phyloP scores from a whole-genome alignment of 441 rosid species.

The Adansonia gregorii region DNA sequence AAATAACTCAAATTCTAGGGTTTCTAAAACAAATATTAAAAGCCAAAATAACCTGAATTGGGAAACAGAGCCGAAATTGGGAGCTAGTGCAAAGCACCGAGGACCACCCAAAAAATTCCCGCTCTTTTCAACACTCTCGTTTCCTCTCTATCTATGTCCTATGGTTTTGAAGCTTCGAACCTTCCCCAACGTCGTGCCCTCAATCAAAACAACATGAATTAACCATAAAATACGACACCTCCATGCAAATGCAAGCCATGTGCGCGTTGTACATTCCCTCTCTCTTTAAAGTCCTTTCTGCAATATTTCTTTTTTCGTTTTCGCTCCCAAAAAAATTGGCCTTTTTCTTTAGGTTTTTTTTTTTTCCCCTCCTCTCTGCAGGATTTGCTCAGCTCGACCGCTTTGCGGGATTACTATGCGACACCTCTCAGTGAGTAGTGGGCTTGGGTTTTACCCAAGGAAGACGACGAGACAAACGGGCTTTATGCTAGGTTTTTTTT shows the following conservation, averaged over 20 bases:
- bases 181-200: conserved; percentile 16
- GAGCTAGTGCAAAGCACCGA: conserved; percentile 50
- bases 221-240: conserved; percentile 33
- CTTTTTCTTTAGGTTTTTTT: conserved; percentile 16
- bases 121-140: conserved; percentile 12
- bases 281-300: conserved; percentile 20
- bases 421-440: conserved; percentile 33
- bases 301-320: conserved; percentile 18
- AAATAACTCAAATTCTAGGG: conserved; percentile 55
- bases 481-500: neutral
- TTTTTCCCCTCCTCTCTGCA: conserved; percentile 16
- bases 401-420: conserved; percentile 22
- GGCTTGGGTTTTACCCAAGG: conserved; percentile 37
- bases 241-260: conserved; percentile 40
- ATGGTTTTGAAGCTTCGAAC: conserved; percentile 55
- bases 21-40: conserved; percentile 37
- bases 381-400: conserved; percentile 20
- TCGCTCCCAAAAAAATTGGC: neutral
- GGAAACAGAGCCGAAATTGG: conserved; percentile 32
- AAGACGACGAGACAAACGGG: conserved; percentile 23
- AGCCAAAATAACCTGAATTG: conserved; percentile 59
- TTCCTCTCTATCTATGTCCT: conserved; percentile 46
- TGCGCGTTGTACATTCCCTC: conserved; percentile 36
- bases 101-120: conserved; percentile 31
- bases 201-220: conserved; percentile 38